phyloP scores from a whole-genome alignment of 2,329 filamentous ascomycete species.

The Aureobasidium melanogenum region DNA sequence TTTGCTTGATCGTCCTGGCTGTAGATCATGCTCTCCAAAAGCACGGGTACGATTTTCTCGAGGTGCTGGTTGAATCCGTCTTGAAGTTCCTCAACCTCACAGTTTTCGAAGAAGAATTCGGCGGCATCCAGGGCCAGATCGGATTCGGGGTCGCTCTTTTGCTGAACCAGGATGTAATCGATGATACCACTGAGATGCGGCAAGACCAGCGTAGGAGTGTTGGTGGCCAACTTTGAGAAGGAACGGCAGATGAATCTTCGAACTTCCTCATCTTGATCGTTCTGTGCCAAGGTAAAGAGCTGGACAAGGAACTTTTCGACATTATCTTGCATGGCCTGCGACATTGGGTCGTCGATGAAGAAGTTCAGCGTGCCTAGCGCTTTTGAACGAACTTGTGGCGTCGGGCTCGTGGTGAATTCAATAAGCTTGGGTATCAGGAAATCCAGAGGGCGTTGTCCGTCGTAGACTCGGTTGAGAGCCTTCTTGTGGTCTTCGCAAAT shows the following conservation, averaged over 20 bases:
- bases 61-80: slow-evolving; percentile 69
- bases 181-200: slow-evolving; percentile 84
- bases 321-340: slow-evolving; percentile 66
- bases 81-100: slow-evolving; percentile 76
- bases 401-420: slow-evolving; percentile 68
- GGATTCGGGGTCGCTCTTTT: slow-evolving; percentile 70
- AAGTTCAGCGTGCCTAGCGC: slow-evolving; percentile 83
- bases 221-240: slow-evolving; percentile 86
- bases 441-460: slow-evolving; percentile 78
- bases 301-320: slow-evolving; percentile 75
- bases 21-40: slow-evolving; percentile 94
- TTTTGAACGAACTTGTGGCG: slow-evolving; percentile 67
- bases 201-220: slow-evolving; percentile 78
- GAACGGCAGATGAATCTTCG: slow-evolving; percentile 87
- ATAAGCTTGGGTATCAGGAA: slow-evolving; percentile 87
- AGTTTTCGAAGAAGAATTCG: slow-evolving; percentile 93
- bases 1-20: slow-evolving; percentile 85
- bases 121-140: slow-evolving; percentile 90
- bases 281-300: slow-evolving; percentile 65
- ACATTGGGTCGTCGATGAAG: slow-evolving; percentile 69
- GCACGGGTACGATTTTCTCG: slow-evolving; percentile 75
- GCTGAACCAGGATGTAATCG: slow-evolving; percentile 86
- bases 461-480: slow-evolving; percentile 75
- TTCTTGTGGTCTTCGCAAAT: slow-evolving; percentile 95
- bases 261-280: slow-evolving; percentile 71